These are phyloP conservation scores for Penicillium angulare DNA, from an alignment of 495 filamentous ascomycete genomes.

Conservation along the genomic window DNA sequence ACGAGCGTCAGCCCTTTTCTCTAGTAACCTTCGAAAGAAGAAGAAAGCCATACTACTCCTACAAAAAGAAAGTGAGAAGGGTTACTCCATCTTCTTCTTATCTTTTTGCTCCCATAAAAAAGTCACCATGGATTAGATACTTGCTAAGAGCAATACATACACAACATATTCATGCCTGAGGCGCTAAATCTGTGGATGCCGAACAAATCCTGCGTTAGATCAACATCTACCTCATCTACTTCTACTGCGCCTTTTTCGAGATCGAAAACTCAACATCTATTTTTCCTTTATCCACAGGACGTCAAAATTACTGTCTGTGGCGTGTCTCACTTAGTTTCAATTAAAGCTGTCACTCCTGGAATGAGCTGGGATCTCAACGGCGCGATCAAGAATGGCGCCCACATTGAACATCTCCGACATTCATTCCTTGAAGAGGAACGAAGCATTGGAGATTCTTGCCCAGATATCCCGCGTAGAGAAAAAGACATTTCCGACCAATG, in stretches of 20 bases:
- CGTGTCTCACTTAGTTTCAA: neutral
- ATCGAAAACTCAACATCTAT: neutral
- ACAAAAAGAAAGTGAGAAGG: no score
- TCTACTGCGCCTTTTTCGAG: neutral
- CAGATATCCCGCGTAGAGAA: slow-evolving; percentile 52
- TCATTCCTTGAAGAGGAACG: slow-evolving; percentile 39
- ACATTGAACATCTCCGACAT: slow-evolving; percentile 40
- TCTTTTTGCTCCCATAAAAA: no score
- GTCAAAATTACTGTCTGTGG: neutral
- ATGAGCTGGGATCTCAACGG: slow-evolving; percentile 16
- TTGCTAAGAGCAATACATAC: no score
- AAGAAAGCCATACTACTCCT: no score
- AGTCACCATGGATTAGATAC: no score
- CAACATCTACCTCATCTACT: neutral
- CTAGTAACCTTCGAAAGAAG: no score
- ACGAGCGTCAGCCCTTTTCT: no score
- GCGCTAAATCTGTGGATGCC: neutral
- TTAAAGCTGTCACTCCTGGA: neutral
- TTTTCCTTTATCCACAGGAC: no score
- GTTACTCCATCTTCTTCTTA: no score
- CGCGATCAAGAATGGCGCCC: slow-evolving; percentile 27
- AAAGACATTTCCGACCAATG: slow-evolving; percentile 57
- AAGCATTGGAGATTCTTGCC: slow-evolving; percentile 40
- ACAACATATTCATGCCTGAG: neutral
- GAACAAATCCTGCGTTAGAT: neutral